These are phyloP conservation scores for Aspergillus clavatus DNA, from an alignment of 2,329 filamentous ascomycete species.

Conservation along the genomic window DNA sequence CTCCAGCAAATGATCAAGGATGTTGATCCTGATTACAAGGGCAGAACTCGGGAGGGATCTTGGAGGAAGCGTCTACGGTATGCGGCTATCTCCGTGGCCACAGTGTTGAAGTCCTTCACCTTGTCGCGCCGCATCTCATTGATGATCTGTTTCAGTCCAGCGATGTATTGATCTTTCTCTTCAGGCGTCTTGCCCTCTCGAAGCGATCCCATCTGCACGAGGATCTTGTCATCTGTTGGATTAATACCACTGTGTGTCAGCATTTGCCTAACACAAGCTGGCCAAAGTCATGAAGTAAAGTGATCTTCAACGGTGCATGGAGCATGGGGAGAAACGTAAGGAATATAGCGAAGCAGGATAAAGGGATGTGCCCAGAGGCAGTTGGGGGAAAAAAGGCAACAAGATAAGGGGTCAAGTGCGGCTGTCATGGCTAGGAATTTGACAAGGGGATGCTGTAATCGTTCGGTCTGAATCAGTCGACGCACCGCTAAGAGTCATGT, in stretches of 20 bases:
- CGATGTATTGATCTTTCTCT: slow-evolving; percentile 41
- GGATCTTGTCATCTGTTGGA: slow-evolving; percentile 47
- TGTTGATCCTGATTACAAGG: slow-evolving; percentile 34
- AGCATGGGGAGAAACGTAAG: background rate
- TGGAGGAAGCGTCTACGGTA: slow-evolving; percentile 49
- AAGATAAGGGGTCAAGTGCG: background rate
- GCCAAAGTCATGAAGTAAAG: slow-evolving; percentile 15
- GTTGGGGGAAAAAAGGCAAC: slow-evolving; percentile 8
- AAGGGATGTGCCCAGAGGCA: too few relatives aligned
- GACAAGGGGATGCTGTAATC: slow-evolving; percentile 19
- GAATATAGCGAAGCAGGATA: background rate
- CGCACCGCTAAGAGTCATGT: slow-evolving; percentile 71
- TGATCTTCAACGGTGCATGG: too few relatives aligned
- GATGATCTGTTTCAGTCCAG: slow-evolving; percentile 46
- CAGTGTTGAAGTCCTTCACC: slow-evolving; percentile 47
- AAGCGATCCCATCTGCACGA: slow-evolving; percentile 46
- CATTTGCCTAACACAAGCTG: slow-evolving; percentile 27
- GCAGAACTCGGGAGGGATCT: slow-evolving; percentile 43
- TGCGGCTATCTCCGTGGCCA: slow-evolving; percentile 46
- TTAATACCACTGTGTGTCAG: slow-evolving; percentile 41
- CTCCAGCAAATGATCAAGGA: background rate
- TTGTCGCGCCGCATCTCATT: slow-evolving; percentile 46
- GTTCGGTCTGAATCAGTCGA: slow-evolving; percentile 38
- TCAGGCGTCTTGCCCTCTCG: slow-evolving; percentile 43
- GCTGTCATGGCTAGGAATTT: slow-evolving; percentile 11